These are phyloP conservation scores for Micractinium sp. DNA, from an alignment of 139 green algal species.

Conservation along the genomic window DNA sequence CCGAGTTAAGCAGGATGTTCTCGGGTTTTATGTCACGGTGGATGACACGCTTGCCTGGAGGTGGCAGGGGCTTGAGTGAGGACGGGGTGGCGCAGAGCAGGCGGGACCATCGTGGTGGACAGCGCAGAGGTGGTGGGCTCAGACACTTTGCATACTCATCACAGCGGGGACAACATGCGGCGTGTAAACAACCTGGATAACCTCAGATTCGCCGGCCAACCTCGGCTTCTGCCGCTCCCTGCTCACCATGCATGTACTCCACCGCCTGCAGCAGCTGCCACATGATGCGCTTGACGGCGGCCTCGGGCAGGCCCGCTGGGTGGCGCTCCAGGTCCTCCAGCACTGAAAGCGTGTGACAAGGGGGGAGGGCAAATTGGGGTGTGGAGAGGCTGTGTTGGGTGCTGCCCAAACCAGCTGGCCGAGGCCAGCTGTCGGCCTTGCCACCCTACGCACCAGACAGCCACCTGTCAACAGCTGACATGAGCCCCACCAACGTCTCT, in stretches of 20 bases:
- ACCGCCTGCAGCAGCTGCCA: slow-evolving; percentile 40
- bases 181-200: not conserved
- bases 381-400: not conserved
- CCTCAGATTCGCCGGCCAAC: not conserved
- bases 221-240: too few species aligned
- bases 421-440: too few species aligned
- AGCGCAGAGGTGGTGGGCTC: not conserved
- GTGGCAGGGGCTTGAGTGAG: not conserved
- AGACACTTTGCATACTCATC: not conserved
- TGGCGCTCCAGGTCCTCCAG: slow-evolving; percentile 38
- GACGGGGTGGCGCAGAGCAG: too few species aligned
- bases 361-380: not conserved
- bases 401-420: too few species aligned
- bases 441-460: too few species aligned
- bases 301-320: slow-evolving; percentile 19
- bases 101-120: not conserved
- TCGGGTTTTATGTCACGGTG: slow-evolving; percentile 94
- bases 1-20: slow-evolving; percentile 86
- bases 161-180: not conserved
- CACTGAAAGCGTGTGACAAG: slow-evolving; percentile 7
- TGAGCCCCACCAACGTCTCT: too few species aligned
- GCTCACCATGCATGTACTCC: slow-evolving; percentile 33
- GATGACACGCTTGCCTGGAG: slow-evolving; percentile 43
- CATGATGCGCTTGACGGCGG: slow-evolving; percentile 18
- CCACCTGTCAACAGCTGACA: not conserved